Evolutionary conservation across 129 eudicot species (phyloP).

Genomic region (sunflower (Helianthus annuus)): DNA sequence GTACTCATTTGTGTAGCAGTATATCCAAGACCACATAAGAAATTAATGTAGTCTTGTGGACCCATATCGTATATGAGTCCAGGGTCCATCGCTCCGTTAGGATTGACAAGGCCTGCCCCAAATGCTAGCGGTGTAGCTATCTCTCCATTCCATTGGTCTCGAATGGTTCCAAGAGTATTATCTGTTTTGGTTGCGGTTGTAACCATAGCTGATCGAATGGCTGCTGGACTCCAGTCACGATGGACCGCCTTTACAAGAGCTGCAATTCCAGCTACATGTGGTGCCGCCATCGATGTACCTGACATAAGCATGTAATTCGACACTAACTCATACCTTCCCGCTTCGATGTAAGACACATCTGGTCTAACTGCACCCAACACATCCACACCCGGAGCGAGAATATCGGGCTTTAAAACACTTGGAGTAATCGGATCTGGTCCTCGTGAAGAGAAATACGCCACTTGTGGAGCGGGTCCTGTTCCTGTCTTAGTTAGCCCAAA

Average conservation of each 20-base stretch:
- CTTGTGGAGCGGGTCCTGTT: constrained; percentile 46
- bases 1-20: constrained; percentile 32
- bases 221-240: constrained; percentile 59
- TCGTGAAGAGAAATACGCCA: constrained; percentile 43
- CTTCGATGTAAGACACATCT: constrained; percentile 26
- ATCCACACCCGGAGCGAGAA: constrained; percentile 59
- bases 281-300: constrained; percentile 61
- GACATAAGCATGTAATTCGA: constrained; percentile 40
- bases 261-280: constrained; percentile 50
- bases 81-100: constrained; percentile 41
- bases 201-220: constrained; percentile 59
- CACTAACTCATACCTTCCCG: constrained; percentile 20
- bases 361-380: constrained; percentile 48
- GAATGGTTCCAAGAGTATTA: constrained; percentile 20
- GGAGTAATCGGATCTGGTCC: constrained; percentile 50
- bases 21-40: constrained; percentile 39
- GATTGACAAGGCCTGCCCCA: constrained; percentile 46
- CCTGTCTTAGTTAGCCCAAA: constrained; percentile 41
- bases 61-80: constrained; percentile 43
- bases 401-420: constrained; percentile 46
- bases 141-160: constrained; percentile 20
- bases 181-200: constrained; percentile 45
- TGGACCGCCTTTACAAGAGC: constrained; percentile 47
- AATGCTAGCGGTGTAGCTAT: constrained; percentile 36
- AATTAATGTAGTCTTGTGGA: constrained; percentile 37